These are phyloP conservation scores for Malbranchea zuffiana DNA, from an alignment of 2,329 filamentous ascomycete genomes.

Conservation along the genomic window DNA sequence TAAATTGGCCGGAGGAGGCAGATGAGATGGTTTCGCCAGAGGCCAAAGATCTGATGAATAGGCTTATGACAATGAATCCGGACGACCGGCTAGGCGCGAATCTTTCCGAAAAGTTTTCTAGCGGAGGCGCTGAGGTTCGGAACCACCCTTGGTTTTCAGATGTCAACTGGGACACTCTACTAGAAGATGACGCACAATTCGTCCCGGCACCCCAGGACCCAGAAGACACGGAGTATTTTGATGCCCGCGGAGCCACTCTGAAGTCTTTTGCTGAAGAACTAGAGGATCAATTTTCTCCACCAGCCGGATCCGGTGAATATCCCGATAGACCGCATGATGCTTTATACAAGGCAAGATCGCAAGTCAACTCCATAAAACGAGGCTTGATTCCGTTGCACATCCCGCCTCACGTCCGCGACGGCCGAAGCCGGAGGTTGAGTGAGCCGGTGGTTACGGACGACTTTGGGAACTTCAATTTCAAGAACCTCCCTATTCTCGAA, in stretches of 20 bases:
- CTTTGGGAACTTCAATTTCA: constrained; percentile 93
- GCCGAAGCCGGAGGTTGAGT: constrained; percentile 75
- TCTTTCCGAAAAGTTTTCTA: constrained; percentile 65
- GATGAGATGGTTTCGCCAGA: constrained; percentile 73
- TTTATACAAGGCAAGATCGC: constrained; percentile 73
- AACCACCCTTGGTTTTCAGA: constrained; percentile 79
- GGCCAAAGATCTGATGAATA: constrained; percentile 90
- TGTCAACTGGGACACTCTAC: constrained; percentile 76
- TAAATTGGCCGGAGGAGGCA: constrained; percentile 81
- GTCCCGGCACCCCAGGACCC: constrained; percentile 85
- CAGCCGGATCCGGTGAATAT: constrained; percentile 63
- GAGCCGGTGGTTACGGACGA: constrained; percentile 84
- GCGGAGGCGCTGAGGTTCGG: constrained; percentile 83
- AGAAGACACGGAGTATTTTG: constrained; percentile 97
- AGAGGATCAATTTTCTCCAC: constrained; percentile 73
- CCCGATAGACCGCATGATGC: constrained; percentile 89
- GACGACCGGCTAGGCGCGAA: constrained; percentile 76
- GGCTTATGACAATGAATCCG: constrained; percentile 74
- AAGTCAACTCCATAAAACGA: constrained; percentile 79
- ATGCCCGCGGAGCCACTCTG: constrained; percentile 78
- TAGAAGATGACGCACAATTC: constrained; percentile 95
- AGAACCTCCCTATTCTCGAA: constrained; percentile 89
- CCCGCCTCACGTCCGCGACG: constrained; percentile 86
- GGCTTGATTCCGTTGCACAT: constrained; percentile 93
- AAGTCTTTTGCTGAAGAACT: constrained; percentile 90